phyloP scores from a whole-genome alignment of 441 rosid genomes.

The Raphanus hybrid region DNA sequence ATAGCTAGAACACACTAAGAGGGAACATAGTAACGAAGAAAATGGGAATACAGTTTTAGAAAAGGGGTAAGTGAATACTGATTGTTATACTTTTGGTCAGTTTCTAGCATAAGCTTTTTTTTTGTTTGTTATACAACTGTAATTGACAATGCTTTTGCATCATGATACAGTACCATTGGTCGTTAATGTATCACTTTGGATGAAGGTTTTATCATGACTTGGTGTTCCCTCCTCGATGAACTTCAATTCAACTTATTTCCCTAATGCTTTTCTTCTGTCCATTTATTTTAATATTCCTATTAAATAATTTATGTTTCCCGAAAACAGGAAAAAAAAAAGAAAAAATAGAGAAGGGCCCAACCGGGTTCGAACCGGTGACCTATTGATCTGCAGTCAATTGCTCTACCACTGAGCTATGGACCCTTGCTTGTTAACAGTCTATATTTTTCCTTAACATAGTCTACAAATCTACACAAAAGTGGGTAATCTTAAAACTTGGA shows the following conservation, averaged over 20 bases:
- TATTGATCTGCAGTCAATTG: slow-evolving; percentile 98
- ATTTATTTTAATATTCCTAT: neutral
- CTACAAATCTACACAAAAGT: neutral
- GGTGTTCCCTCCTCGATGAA: neutral
- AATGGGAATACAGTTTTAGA: neutral
- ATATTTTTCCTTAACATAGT: neutral
- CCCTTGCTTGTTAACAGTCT: slow-evolving; percentile 29
- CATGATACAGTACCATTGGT: too few relatives aligned
- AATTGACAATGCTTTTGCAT: slow-evolving; percentile 57
- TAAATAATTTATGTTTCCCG: neutral
- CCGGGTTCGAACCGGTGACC: slow-evolving; percentile 96
- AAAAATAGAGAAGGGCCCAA: slow-evolving; percentile 58
- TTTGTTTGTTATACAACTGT: neutral
- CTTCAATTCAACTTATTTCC: neutral
- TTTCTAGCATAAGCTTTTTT: neutral
- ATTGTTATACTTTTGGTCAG: neutral
- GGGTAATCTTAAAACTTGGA: slow-evolving; percentile 28
- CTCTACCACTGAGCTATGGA: slow-evolving; percentile 97
- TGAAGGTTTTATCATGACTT: neutral
- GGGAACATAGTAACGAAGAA: neutral
- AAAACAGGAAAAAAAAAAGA: too few relatives aligned
- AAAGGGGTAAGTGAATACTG: neutral
- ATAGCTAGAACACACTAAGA: slow-evolving; percentile 3
- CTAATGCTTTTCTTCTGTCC: neutral
- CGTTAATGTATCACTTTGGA: slow-evolving; percentile 40